These are phyloP conservation scores for Arachis stenosperma DNA, from an alignment of 306 rosid genomes.

Conservation along the genomic window DNA sequence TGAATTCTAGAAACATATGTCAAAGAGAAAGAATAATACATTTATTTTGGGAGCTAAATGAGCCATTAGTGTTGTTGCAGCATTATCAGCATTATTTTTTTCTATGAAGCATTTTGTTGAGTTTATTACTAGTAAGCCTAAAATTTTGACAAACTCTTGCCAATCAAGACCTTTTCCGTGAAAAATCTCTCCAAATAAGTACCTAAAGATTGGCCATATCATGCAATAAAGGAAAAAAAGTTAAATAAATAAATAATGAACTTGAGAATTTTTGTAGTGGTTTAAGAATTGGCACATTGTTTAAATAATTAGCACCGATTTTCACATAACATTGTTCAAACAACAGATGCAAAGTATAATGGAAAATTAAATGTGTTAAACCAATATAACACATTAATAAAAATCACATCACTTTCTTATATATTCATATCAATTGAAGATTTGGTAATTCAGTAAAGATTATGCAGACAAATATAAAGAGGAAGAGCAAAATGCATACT, in stretches of 20 bases:
- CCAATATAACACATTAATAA: background rate
- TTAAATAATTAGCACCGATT: background rate
- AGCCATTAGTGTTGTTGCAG: slow-evolving; percentile 84
- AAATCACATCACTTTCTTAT: background rate
- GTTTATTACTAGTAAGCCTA: slow-evolving; percentile 70
- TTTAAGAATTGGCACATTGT: background rate
- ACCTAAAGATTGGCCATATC: slow-evolving; percentile 6
- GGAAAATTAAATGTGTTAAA: too few relatives aligned
- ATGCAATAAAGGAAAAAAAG: too few relatives aligned
- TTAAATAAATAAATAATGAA: too few relatives aligned
- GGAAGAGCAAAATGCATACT: slow-evolving; percentile 43
- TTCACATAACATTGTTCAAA: slow-evolving; percentile 2
- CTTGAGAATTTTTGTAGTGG: too few relatives aligned
- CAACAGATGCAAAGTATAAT: background rate
- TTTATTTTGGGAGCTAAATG: slow-evolving; percentile 81
- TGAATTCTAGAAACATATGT: slow-evolving; percentile 14
- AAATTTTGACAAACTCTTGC: slow-evolving; percentile 87
- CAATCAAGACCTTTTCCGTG: slow-evolving; percentile 93
- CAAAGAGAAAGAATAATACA: slow-evolving; percentile 44
- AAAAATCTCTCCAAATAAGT: slow-evolving; percentile 36
- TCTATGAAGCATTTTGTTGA: slow-evolving; percentile 90
- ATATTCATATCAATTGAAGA: background rate
- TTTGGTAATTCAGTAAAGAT: slow-evolving; percentile 5
- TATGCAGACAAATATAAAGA: slow-evolving; percentile 18
- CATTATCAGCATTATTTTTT: slow-evolving; percentile 89